Percentiles rank a stretch among this genome's conserved stretches.
These are phyloP conservation scores for Annulohypoxylon stygium DNA, from an alignment of 495 filamentous ascomycete genomes.

Conservation along the genomic window DNA sequence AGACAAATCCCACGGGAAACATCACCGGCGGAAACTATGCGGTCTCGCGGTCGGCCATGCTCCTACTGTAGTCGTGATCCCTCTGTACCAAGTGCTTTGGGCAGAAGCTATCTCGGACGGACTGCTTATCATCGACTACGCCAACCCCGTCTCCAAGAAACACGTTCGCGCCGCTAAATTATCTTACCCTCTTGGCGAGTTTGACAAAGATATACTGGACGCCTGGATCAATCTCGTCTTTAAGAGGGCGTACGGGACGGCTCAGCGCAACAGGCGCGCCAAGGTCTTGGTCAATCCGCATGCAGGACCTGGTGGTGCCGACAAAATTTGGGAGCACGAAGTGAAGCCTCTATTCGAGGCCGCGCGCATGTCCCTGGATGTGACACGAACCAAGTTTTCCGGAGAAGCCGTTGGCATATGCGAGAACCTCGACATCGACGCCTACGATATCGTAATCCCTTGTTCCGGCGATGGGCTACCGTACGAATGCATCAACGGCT, in stretches of 20 bases:
- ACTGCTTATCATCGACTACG: slow-evolving; percentile 80
- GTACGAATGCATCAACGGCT: slow-evolving; percentile 94
- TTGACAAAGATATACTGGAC: slow-evolving; percentile 58
- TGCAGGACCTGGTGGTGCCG: slow-evolving; percentile 84
- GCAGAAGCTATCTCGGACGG: slow-evolving; percentile 67
- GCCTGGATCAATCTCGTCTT: slow-evolving; percentile 75
- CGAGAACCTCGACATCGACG: slow-evolving; percentile 80
- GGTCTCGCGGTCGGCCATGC: slow-evolving; percentile 45
- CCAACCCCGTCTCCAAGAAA: slow-evolving; percentile 66
- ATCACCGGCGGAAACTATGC: slow-evolving; percentile 38
- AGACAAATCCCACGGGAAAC: slow-evolving; percentile 42
- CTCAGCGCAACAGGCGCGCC: slow-evolving; percentile 77
- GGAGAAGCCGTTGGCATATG: slow-evolving; percentile 87
- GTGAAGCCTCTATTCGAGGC: slow-evolving; percentile 87
- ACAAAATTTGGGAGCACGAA: slow-evolving; percentile 77
- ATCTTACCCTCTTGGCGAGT: slow-evolving; percentile 65
- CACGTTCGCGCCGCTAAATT: slow-evolving; percentile 69
- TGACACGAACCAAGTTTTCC: slow-evolving; percentile 76
- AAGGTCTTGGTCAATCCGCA: slow-evolving; percentile 94
- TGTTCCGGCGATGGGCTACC: slow-evolving; percentile 94
- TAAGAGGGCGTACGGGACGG: slow-evolving; percentile 74
- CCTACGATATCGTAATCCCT: slow-evolving; percentile 84
- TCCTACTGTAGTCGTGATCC: slow-evolving; percentile 61
- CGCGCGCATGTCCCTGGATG: slow-evolving; percentile 80
- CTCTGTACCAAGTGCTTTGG: slow-evolving; percentile 88